Percentiles rank a stretch among this genome's conserved stretches.
phyloP scores from a whole-genome alignment of 1,139 yeast genomes.

The Saccharomyces hybrid region DNA sequence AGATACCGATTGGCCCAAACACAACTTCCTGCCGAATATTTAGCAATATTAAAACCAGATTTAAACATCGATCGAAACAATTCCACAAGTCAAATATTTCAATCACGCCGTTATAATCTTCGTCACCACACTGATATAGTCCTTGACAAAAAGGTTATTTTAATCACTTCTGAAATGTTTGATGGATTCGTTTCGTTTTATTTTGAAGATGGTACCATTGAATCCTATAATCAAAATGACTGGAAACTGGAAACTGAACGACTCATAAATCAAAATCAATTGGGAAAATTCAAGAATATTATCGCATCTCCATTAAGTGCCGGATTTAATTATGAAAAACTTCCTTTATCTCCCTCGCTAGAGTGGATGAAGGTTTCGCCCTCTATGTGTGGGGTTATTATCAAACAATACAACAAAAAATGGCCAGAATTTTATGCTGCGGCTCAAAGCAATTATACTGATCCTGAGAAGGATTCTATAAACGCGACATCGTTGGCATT shows the following conservation, averaged over 20 bases:
- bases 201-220: slow-evolving; percentile 23
- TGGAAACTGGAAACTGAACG: slow-evolving; percentile 28
- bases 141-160: slow-evolving; percentile 17
- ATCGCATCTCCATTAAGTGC: slow-evolving; percentile 28
- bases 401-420: slow-evolving; percentile 14
- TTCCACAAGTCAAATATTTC: slow-evolving; percentile 5
- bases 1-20: slow-evolving; percentile 18
- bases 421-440: slow-evolving; percentile 20
- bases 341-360: slow-evolving; percentile 17
- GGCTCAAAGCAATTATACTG: slow-evolving; percentile 12
- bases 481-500: slow-evolving; percentile 31
- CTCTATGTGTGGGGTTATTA: slow-evolving; percentile 28
- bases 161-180: slow-evolving; percentile 23
- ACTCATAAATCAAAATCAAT: slow-evolving; percentile 15
- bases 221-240: slow-evolving; percentile 24
- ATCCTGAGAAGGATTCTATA: slow-evolving; percentile 17
- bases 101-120: slow-evolving; percentile 17
- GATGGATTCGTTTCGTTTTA: slow-evolving; percentile 26
- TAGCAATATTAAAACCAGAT: slow-evolving; percentile 17
- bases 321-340: slow-evolving; percentile 22
- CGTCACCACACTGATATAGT: slow-evolving; percentile 14
- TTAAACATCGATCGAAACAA: slow-evolving; percentile 3
- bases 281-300: slow-evolving; percentile 23
- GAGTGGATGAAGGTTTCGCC: slow-evolving; percentile 30
- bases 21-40: slow-evolving; percentile 14